phyloP scores from a whole-genome alignment of 2,329 filamentous ascomycete species.

The Colletotrichum costaricense region DNA sequence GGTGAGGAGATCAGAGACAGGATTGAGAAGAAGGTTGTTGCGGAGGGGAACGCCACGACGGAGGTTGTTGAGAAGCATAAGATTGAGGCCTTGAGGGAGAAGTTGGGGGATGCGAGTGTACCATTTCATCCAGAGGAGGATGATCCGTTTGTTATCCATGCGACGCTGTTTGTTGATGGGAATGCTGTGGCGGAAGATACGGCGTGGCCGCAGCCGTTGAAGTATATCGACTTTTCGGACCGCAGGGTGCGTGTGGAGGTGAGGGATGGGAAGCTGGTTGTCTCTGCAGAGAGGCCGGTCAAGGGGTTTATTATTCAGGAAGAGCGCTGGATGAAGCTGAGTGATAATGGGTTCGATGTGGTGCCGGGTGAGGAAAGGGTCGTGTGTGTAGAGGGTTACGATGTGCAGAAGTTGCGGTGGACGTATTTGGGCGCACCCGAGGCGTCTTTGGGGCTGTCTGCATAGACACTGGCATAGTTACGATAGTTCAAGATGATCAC shows the following conservation, averaged over 20 bases:
- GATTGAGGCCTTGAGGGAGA: constrained; percentile 13
- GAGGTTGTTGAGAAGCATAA: constrained; percentile 50
- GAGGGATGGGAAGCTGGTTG: constrained; percentile 40
- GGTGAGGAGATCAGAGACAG: constrained; percentile 48
- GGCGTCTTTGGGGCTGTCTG: constrained; percentile 3
- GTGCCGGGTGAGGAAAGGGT: constrained; percentile 57
- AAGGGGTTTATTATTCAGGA: constrained; percentile 69
- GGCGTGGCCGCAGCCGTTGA: constrained; percentile 72
- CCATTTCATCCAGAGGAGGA: constrained; percentile 50
- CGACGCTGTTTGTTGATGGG: constrained; percentile 52
- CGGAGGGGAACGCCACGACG: constrained; percentile 52
- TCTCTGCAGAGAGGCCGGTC: constrained; percentile 58
- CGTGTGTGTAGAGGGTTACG: constrained; percentile 28
- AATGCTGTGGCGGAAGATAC: constrained; percentile 57
- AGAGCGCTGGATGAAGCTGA: constrained; percentile 55
- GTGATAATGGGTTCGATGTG: constrained; percentile 69
- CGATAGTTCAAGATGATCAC: background rate
- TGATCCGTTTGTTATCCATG: constrained; percentile 60
- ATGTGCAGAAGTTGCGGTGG: constrained; percentile 31
- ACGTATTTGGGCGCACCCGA: constrained; percentile 36
- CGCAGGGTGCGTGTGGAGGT: constrained; percentile 50
- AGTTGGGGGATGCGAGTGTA: constrained; percentile 36
- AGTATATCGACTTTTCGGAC: constrained; percentile 65
- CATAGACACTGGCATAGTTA: background rate
- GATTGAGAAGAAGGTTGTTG: constrained; percentile 40